phyloP scores from a whole-genome alignment of 1,139 yeast genomes.

The Suhomyces panamericanus region DNA sequence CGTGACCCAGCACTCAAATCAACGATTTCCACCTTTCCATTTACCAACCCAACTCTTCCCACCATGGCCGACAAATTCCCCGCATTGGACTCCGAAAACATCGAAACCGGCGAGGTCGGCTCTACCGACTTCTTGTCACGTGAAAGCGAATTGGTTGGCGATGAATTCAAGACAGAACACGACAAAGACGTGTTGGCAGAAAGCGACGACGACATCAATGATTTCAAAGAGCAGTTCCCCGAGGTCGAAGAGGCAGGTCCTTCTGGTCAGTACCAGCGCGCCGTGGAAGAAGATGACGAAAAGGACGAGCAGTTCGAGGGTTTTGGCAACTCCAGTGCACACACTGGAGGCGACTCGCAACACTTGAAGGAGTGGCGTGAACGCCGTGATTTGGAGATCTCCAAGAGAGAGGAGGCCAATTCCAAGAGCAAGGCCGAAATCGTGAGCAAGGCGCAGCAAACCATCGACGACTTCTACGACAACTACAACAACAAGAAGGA shows the following conservation, averaged over 20 bases:
- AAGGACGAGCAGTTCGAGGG: constrained; percentile 35
- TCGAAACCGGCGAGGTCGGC: constrained; percentile 31
- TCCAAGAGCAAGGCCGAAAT: constrained; percentile 66
- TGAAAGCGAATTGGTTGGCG: constrained; percentile 83
- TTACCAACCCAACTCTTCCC: constrained; percentile 1
- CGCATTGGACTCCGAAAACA: constrained; percentile 58
- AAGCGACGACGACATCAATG: constrained; percentile 60
- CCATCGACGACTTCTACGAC: constrained; percentile 92
- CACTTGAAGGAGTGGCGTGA: constrained; percentile 79
- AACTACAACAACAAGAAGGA: constrained; percentile 88
- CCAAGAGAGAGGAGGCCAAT: constrained; percentile 76
- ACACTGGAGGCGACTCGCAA: constrained; percentile 48
- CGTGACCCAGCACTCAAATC: neutral
- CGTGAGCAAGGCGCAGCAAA: constrained; percentile 75
- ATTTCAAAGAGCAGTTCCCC: constrained; percentile 68
- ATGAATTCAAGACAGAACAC: constrained; percentile 71
- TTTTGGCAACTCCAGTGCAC: constrained; percentile 20
- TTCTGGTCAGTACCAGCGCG: constrained; percentile 11
- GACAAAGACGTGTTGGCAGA: constrained; percentile 56
- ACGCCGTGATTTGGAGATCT: constrained; percentile 78
- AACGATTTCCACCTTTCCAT: constrained; percentile 1
- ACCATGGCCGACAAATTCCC: constrained; percentile 87
- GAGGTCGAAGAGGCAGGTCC: constrained; percentile 40
- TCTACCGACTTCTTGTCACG: constrained; percentile 73
- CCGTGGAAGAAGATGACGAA: constrained; percentile 23